Evolutionary conservation across 2,329 filamentous ascomycete species (phyloP).

Genomic region (Xylaria sp.): DNA sequence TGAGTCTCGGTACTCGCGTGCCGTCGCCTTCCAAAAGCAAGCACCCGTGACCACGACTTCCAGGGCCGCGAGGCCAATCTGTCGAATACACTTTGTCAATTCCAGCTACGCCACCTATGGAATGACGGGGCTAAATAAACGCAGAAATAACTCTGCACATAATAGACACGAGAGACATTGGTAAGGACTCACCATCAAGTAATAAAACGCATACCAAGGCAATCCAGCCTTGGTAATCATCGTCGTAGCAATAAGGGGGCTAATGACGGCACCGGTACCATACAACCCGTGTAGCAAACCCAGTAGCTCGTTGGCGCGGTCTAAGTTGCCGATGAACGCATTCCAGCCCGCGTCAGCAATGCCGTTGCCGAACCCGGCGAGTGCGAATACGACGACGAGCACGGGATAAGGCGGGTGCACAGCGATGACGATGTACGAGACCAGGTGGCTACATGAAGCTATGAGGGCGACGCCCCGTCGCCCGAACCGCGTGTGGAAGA

Average conservation of each 20-base stretch:
- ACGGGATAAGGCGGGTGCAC: slow-evolving; percentile 75
- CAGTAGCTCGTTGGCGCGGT: slow-evolving; percentile 74
- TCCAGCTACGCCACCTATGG: not conserved
- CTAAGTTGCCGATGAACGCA: slow-evolving; percentile 71
- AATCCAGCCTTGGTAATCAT: slow-evolving; percentile 71
- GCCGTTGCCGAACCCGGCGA: slow-evolving; percentile 78
- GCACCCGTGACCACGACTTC: slow-evolving; percentile 61
- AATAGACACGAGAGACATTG: not conserved
- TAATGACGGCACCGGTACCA: slow-evolving; percentile 72
- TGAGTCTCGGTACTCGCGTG: slow-evolving; percentile 60
- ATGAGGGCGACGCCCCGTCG: slow-evolving; percentile 75
- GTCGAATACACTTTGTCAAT: not conserved
- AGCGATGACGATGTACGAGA: slow-evolving; percentile 71
- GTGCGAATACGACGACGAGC: slow-evolving; percentile 70
- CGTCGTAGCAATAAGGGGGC: slow-evolving; percentile 75
- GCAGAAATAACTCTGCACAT: not conserved
- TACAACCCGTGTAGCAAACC: slow-evolving; percentile 76
- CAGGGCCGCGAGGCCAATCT: slow-evolving; percentile 64
- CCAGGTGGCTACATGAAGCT: slow-evolving; percentile 67
- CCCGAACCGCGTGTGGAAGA: slow-evolving; percentile 57
- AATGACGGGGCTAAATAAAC: not conserved
- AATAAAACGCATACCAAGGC: slow-evolving; percentile 79
- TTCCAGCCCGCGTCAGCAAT: slow-evolving; percentile 68
- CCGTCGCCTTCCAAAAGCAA: slow-evolving; percentile 70
- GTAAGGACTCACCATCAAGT: slow-evolving; percentile 69